These are phyloP conservation scores for Hericium erinaceus DNA, from an alignment of 768 basidiomycete species.

Conservation along the genomic window DNA sequence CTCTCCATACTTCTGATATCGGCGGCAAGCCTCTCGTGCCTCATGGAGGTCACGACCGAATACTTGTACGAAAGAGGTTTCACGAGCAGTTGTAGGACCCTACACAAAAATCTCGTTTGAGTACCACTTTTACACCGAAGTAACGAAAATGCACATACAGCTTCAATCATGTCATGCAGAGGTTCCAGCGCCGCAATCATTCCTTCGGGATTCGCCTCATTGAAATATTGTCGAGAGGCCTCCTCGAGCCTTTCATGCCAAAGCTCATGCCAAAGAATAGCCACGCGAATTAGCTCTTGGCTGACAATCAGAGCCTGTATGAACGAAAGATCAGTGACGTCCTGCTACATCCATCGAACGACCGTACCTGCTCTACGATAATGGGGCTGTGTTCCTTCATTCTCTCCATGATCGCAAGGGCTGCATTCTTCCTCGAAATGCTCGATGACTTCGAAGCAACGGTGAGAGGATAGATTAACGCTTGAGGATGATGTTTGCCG, in stretches of 20 bases:
- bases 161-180: slow-evolving; percentile 85
- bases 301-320: slow-evolving; percentile 76
- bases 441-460: slow-evolving; percentile 97
- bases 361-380: slow-evolving; percentile 75
- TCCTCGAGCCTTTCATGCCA: slow-evolving; percentile 99
- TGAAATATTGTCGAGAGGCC: slow-evolving; percentile 92
- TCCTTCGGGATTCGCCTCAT: slow-evolving; percentile 91
- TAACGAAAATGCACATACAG: slow-evolving; percentile 34
- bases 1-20: slow-evolving; percentile 82
- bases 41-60: slow-evolving; percentile 90
- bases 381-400: slow-evolving; percentile 86
- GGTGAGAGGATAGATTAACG: slow-evolving; percentile 89
- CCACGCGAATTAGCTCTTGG: slow-evolving; percentile 91
- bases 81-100: slow-evolving; percentile 91
- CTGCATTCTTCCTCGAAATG: slow-evolving; percentile 68
- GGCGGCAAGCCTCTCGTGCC: slow-evolving; percentile 83
- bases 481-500: slow-evolving; percentile 95
- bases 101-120: slow-evolving; percentile 22
- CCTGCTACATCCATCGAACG: background rate
- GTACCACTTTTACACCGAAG: background rate
- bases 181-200: slow-evolving; percentile 94
- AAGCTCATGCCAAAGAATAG: slow-evolving; percentile 96
- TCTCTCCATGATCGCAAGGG: slow-evolving; percentile 77
- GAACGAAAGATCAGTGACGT: slow-evolving; percentile 3
- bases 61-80: slow-evolving; percentile 89